Evolutionary conservation across 2,329 filamentous ascomycete species (phyloP).

Genomic region (Bimuria novae-zelandiae): DNA sequence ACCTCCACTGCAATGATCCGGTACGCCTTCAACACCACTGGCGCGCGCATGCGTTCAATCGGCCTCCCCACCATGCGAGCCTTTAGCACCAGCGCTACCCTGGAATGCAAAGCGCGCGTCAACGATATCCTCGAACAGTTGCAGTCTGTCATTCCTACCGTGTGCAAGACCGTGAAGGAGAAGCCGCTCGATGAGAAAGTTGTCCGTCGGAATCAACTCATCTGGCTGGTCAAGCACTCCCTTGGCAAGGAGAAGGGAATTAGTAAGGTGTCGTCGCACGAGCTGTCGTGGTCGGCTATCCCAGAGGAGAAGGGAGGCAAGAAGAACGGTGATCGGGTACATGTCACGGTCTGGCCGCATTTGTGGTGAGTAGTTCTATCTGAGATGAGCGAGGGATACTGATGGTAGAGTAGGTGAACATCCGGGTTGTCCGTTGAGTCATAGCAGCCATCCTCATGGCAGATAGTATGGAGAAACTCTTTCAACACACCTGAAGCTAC

Average conservation of each 20-base stretch:
- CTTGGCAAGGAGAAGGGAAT: constrained; percentile 8
- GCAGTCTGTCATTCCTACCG: neutral
- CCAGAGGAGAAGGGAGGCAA: neutral
- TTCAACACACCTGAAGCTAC: no score
- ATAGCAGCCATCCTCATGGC: no score
- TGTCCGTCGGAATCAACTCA: constrained; percentile 15
- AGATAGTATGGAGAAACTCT: no score
- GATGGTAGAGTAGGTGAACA: neutral
- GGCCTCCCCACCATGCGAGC: neutral
- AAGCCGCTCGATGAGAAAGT: constrained; percentile 7
- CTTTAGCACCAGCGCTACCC: neutral
- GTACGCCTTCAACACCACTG: neutral
- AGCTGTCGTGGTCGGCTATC: neutral
- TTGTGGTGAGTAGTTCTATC: constrained; percentile 26
- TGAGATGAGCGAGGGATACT: no score
- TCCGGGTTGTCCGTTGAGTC: no score
- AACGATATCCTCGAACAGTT: constrained; percentile 4
- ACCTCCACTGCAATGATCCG: constrained; percentile 3
- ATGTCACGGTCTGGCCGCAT: constrained; percentile 25
- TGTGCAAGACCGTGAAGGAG: constrained; percentile 10
- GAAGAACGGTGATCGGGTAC: neutral
- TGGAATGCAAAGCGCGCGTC: neutral
- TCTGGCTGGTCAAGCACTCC: constrained; percentile 22
- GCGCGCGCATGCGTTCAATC: neutral
- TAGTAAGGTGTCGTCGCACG: neutral